Base-by-base conservation (phyloP, 176 grass and related monocot species). In the Avena atlantica region DNA sequence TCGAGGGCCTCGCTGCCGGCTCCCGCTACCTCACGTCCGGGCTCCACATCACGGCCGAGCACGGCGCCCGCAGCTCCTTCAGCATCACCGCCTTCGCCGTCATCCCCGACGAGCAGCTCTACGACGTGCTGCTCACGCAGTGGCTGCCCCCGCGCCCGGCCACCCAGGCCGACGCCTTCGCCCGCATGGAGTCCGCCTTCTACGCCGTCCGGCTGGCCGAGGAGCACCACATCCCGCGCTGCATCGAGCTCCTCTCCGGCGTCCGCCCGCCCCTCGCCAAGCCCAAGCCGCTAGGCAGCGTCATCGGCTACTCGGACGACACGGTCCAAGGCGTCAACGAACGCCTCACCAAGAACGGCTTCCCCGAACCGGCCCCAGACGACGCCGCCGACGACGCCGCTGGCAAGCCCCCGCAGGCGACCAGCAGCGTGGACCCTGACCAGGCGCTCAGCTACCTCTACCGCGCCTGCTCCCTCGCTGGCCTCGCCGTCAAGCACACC, bases 141-240 rank as follows among this genome's bases (percentile, higher is more conserved):
- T 37, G 66, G 66, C 66, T 9, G 2, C 66, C 66, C 6, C 66
- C 31, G 31, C 66, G 66, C 66, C 66, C 66, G 1, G 7, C 7
- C 66, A 69, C 31, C 15, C 66, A 69, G 66, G 2, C 66, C 31
- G 66, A 69, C 4, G 66, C 66, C 66, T 69, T 69, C 66, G 6
- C 15, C 66, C 66, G 66, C 66, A 10, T 69, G 31, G 66, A 69
- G 66, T 17, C 66, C 66, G 66, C 66, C 31, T 37, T 40, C 66
- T 69, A 37, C 66, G 66, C 66, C 66, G 66, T 69, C 66, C 37
- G 9, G 7, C 66, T 69, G 7, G 2, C 66, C 66, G 7, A 69
- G 66, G 66, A 69, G 66, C 31, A 69, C 66, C 66, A 69, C 31
- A 3, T 69, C 66, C 66, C 66, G 15, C 66, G 14, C 66, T 69